A percentile compares a stretch with the other conserved stretches of the same genome.
Evolutionary conservation across 2,329 filamentous ascomycete genomes (phyloP).

Genomic region (Beauveria medogensis): DNA sequence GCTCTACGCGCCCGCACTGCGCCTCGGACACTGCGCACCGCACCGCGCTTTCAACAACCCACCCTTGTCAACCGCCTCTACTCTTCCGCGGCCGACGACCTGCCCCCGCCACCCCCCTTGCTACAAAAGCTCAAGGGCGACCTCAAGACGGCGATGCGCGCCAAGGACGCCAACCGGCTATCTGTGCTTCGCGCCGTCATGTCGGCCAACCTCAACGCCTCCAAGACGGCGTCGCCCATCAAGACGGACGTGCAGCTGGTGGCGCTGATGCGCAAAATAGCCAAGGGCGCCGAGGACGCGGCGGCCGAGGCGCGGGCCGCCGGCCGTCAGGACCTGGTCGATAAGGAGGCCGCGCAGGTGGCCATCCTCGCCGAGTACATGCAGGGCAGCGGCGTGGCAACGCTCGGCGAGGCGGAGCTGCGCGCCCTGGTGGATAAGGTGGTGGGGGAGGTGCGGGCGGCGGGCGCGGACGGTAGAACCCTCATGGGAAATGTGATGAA

Average conservation of each 20-base stretch:
- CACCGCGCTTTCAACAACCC: background rate
- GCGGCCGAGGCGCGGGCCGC: constrained; percentile 29
- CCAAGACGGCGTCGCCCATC: constrained; percentile 64
- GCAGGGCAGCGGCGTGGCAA: constrained; percentile 49
- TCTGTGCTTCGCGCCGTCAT: constrained; percentile 61
- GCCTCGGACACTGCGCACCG: background rate
- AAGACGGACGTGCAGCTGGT: constrained; percentile 62
- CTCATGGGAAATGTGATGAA: constrained; percentile 57
- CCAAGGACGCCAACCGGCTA: constrained; percentile 56
- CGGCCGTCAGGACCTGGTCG: constrained; percentile 58
- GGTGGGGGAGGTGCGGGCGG: constrained; percentile 41
- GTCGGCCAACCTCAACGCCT: constrained; percentile 64
- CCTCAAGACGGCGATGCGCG: constrained; percentile 58
- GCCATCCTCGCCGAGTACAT: constrained; percentile 59
- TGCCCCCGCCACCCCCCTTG: constrained; percentile 32
- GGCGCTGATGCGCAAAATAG: constrained; percentile 58
- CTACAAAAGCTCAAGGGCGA: constrained; percentile 49
- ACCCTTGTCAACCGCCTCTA: background rate
- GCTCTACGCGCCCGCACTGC: background rate
- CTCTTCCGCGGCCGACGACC: background rate
- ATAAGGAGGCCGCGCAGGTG: constrained; percentile 61
- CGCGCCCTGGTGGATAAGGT: constrained; percentile 41
- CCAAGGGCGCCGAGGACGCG: constrained; percentile 28
- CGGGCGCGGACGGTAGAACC: constrained; percentile 36
- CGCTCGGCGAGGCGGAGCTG: constrained; percentile 51